Conservation (phyloP, 768 basidiomycete genomes). For the Paxillus rubicundulus region DNA sequence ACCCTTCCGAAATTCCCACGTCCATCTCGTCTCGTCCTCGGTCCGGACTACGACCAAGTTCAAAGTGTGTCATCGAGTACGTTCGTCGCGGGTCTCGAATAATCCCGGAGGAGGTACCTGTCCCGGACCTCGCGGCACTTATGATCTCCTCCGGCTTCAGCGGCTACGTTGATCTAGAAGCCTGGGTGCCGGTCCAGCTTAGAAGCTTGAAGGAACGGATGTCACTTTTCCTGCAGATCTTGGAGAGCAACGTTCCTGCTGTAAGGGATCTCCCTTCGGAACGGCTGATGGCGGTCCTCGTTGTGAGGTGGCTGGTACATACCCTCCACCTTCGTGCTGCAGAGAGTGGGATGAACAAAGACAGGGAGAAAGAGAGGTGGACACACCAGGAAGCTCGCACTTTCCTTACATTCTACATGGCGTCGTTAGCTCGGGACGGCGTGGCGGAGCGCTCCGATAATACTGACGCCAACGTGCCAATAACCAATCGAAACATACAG, state of each 20-base stretch:
- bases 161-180: slow-evolving; percentile 17
- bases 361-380: slow-evolving; percentile 70
- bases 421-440: slow-evolving; percentile 10
- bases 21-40: slow-evolving; percentile 37
- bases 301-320: slow-evolving; percentile 60
- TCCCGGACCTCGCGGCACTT: slow-evolving; percentile 48
- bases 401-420: slow-evolving; percentile 51
- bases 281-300: slow-evolving; percentile 49
- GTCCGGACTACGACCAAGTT: slow-evolving; percentile 11
- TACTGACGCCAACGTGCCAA: slow-evolving; percentile 20
- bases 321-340: slow-evolving; percentile 49
- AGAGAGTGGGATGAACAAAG: slow-evolving; percentile 48
- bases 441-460: slow-evolving; percentile 12
- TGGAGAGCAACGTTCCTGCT: slow-evolving; percentile 51
- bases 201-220: slow-evolving; percentile 50
- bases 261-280: slow-evolving; percentile 48
- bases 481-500: slow-evolving; percentile 63
- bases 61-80: slow-evolving; percentile 49
- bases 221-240: slow-evolving; percentile 50
- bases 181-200: slow-evolving; percentile 46
- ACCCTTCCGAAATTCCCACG: slow-evolving; percentile 27
- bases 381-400: slow-evolving; percentile 58
- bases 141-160: slow-evolving; percentile 38
- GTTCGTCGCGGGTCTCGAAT: slow-evolving; percentile 68
- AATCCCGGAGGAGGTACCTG: slow-evolving; percentile 53